These are phyloP conservation scores for Ustilago hordei DNA, from an alignment of 1,284 basidiomycete species.

Conservation along the genomic window DNA sequence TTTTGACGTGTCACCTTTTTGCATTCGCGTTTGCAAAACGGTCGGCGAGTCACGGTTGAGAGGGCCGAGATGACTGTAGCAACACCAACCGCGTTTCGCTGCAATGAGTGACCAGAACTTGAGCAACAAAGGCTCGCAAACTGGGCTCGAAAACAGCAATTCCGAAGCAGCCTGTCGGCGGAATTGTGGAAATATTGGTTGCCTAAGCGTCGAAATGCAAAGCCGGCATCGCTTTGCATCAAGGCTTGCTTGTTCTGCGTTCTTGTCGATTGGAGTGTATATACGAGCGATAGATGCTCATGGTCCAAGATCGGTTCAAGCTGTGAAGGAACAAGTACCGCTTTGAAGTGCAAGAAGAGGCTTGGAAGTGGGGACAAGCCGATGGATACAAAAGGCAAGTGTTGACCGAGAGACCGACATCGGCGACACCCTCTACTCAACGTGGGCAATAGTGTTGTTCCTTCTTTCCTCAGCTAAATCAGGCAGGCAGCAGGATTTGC, in stretches of 20 bases:
- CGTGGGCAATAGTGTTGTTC: neutral
- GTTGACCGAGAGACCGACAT: constrained; percentile 8
- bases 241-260: neutral
- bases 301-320: too few species aligned
- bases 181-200: constrained; percentile 4
- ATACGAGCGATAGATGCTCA: too few species aligned
- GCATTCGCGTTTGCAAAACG: neutral
- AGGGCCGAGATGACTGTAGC: neutral
- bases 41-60: too few species aligned
- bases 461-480: constrained; percentile 1
- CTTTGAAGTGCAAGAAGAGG: neutral
- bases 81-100: neutral
- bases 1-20: neutral
- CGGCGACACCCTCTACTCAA: neutral
- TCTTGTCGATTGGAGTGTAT: too few species aligned
- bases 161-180: constrained; percentile 9
- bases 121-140: neutral
- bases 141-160: neutral
- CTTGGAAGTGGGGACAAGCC: neutral
- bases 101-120: neutral
- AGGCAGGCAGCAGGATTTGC: neutral
- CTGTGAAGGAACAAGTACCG: too few species aligned
- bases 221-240: constrained; percentile 7
- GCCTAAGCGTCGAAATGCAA: constrained; percentile 1
- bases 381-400: neutral